Evolutionary conservation across 192 early-diverging fungal species (phyloP), one percentile per base, ranked within the genome.

Genomic region (Spinellus fusiger): DNA sequence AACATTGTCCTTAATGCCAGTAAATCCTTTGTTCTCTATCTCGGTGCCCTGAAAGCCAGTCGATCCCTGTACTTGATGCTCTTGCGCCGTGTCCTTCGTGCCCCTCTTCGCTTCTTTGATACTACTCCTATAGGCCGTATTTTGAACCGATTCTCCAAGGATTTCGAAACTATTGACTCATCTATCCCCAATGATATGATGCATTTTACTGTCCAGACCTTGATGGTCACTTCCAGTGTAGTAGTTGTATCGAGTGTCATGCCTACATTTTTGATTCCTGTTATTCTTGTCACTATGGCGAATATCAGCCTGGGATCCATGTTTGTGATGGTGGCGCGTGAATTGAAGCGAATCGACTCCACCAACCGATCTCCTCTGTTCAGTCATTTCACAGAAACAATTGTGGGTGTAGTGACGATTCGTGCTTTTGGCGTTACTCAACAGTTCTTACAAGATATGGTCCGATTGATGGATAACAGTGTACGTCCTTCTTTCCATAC

Each of bases 91-190:
- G 79, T 92, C 15, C 53, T 89, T 27, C 80, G 81, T 16, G 86
- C 92, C 0, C 85, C 88, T 26, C 80, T 94, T 15, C 80, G 86
- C 2, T 96, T 95, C 80, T 98, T 93, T 70, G 93, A 95, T 64
- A 85, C 84, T 6, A 91, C 89, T 13, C 92, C 94, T 5, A 73
- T 90, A 20, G 92, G 93, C 26, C 85, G 89, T 18, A 87, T 96
- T 27, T 79, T 95, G 58, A 98, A 94, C 75, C 77, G 95, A 16
- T 94, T 93, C 66, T 85, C 89, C 8, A 87, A 89, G 50, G 92
- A 98, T 70, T 87, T 96, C 68, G 86, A 87, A 54, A 79, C 85
- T 0, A 69, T 96, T 44, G 93, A 95, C 59, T 79, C 80, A 7
- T 52, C 54, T 1, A 68, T 86, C 31, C 77, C 84, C 32, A 74